phyloP scores from a whole-genome alignment of 495 filamentous ascomycete genomes.

The Recurvomyces mirabilis region DNA sequence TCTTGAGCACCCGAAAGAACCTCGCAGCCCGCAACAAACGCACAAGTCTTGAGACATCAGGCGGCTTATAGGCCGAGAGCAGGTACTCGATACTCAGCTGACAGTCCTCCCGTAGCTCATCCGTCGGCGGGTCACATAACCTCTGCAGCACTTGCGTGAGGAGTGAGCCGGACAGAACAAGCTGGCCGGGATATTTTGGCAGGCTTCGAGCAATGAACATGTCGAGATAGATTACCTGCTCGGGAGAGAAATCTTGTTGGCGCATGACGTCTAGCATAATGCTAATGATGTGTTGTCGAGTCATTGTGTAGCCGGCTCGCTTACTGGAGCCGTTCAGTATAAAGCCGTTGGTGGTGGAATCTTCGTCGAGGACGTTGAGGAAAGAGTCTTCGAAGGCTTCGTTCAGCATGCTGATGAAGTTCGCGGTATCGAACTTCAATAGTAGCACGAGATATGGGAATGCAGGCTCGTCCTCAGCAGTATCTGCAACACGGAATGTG shows the following conservation, averaged over 20 bases:
- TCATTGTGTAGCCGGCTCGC: conserved; percentile 38
- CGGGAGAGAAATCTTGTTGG: conserved; percentile 53
- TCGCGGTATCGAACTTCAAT: conserved; percentile 76
- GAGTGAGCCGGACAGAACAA: conserved; percentile 75
- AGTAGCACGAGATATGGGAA: conserved; percentile 78
- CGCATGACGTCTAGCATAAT: conserved; percentile 86
- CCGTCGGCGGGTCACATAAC: conserved; percentile 70
- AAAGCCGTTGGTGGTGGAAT: conserved; percentile 41
- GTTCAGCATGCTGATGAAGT: conserved; percentile 89
- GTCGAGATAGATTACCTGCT: conserved; percentile 85
- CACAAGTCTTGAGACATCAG: conserved; percentile 64
- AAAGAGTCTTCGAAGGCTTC: conserved; percentile 96
- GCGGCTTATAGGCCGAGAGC: conserved; percentile 82
- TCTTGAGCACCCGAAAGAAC: conserved; percentile 90
- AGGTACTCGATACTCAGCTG: conserved; percentile 93
- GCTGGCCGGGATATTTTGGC: conserved; percentile 92
- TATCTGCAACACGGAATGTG: conserved; percentile 41
- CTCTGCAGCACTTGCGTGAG: conserved; percentile 71
- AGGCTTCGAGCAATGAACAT: conserved; percentile 97
- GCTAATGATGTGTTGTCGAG: conserved; percentile 80
- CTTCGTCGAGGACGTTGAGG: conserved; percentile 58
- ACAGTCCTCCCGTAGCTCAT: conserved; percentile 81
- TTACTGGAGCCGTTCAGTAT: conserved; percentile 20
- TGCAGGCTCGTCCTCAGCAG: conserved; percentile 45
- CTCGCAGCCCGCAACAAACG: conserved; percentile 66